These are phyloP conservation scores for Pythium periplocum DNA, from an alignment of 352 stramenopile genomes.

Conservation along the genomic window DNA sequence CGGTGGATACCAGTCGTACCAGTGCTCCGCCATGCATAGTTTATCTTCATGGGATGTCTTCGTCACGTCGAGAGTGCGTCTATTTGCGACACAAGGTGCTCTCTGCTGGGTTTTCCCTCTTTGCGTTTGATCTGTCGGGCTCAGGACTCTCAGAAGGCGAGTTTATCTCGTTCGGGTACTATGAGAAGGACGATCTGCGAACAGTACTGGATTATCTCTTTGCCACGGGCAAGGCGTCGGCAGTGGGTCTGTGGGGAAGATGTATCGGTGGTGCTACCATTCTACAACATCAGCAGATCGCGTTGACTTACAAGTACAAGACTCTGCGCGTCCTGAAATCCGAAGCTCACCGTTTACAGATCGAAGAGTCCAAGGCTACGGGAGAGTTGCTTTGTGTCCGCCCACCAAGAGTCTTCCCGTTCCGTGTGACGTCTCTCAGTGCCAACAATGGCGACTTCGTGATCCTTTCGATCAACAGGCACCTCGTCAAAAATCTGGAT, in stretches of 20 bases:
- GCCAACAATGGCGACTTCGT: constrained; percentile 62
- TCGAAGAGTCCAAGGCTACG: constrained; percentile 39
- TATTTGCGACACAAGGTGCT: constrained; percentile 58
- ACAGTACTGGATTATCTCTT: constrained; percentile 61
- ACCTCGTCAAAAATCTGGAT: constrained; percentile 34
- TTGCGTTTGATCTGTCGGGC: constrained; percentile 67
- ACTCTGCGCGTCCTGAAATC: constrained; percentile 32
- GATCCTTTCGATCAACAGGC: constrained; percentile 50
- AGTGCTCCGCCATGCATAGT: constrained; percentile 42
- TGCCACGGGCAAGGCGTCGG: constrained; percentile 42
- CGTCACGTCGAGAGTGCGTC: constrained; percentile 66
- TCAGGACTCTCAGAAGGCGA: constrained; percentile 62
- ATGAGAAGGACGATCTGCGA: constrained; percentile 62
- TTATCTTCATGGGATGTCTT: constrained; percentile 78
- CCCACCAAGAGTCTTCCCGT: constrained; percentile 33
- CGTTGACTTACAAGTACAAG: constrained; percentile 39
- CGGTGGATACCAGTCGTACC: neutral
- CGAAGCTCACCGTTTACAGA: constrained; percentile 30
- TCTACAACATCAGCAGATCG: constrained; percentile 46
- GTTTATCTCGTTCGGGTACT: constrained; percentile 62
- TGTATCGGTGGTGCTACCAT: constrained; percentile 53
- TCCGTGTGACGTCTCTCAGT: constrained; percentile 53
- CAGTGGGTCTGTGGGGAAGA: constrained; percentile 59
- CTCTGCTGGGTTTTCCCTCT: constrained; percentile 55
- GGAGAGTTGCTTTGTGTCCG: constrained; percentile 45